Percentiles rank a stretch among this genome's conserved stretches.
Evolutionary conservation across 345 rosid genomes (phyloP).

Genomic region (Orychophragmus violaceus): DNA sequence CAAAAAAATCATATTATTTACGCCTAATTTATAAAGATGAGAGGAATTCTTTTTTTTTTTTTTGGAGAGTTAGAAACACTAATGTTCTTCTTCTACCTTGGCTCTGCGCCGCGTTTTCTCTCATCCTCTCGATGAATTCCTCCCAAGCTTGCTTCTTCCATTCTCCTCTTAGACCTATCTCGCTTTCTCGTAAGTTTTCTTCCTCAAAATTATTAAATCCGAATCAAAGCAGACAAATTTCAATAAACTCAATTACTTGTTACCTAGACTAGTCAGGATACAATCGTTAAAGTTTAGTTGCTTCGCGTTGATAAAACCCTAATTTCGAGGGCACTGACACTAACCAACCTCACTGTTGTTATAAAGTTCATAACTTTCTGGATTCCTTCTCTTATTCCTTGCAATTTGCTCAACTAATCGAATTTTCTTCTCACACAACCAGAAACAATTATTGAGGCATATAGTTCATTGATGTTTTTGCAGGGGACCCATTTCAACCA

Average conservation of each 20-base stretch:
- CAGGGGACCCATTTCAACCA: conserved; percentile 9
- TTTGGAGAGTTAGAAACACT: no score
- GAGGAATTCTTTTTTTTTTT: no score
- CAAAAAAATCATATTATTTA: not conserved
- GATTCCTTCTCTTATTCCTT: not conserved
- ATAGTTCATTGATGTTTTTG: conserved; percentile 10
- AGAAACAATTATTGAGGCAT: not conserved
- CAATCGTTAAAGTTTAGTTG: not conserved
- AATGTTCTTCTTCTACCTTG: not conserved
- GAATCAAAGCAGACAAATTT: not conserved
- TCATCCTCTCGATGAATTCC: conserved; percentile 23
- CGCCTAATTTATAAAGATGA: not conserved
- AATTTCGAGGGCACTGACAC: not conserved
- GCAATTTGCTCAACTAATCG: not conserved
- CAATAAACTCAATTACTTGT: not conserved
- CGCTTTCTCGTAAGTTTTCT: conserved; percentile 17
- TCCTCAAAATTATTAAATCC: not conserved
- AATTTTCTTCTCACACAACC: not conserved
- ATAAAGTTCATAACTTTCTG: conserved; percentile 8
- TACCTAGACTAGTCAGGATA: not conserved
- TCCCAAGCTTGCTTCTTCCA: conserved; percentile 27
- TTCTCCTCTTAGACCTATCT: conserved; percentile 4
- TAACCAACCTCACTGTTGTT: not conserved
- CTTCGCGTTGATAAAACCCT: conserved; percentile 8
- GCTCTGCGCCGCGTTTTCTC: conserved; percentile 5